Conservation (phyloP, 1,284 basidiomycete genomes). For the Ustilago esculenta region DNA sequence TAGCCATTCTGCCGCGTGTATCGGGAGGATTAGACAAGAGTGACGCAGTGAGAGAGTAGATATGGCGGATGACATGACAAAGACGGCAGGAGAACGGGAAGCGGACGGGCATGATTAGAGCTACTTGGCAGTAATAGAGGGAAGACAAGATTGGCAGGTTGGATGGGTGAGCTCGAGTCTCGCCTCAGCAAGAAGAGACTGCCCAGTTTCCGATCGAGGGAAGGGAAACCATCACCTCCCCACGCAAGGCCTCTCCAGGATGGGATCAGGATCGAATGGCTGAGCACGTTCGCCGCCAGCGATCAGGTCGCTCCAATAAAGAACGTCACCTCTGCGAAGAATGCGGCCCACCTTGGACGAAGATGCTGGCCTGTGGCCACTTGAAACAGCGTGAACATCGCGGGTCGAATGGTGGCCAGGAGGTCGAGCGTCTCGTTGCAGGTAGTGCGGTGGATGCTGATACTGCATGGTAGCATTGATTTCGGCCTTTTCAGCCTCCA, state of each 20-base stretch:
- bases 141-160: no score
- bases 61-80: no score
- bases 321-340: constrained; percentile 74
- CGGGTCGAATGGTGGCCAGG: constrained; percentile 1
- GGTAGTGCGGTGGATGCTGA: constrained; percentile 17
- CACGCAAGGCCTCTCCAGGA: constrained; percentile 51
- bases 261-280: constrained; percentile 57
- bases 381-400: not conserved
- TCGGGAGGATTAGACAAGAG: constrained; percentile 15
- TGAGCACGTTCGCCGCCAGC: constrained; percentile 74
- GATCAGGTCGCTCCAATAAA: constrained; percentile 82
- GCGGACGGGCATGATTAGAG: no score
- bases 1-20: no score
- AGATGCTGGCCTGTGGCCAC: not conserved
- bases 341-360: constrained; percentile 30
- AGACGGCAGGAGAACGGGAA: no score
- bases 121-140: no score
- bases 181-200: no score
- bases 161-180: no score
- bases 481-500: constrained; percentile 49
- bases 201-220: no score
- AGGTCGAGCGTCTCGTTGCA: constrained; percentile 11
- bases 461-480: constrained; percentile 11
- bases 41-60: constrained; percentile 3
- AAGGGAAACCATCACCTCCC: constrained; percentile 25